These are phyloP conservation scores for Rubia peregrina DNA, from an alignment of 305 asterid species.

Conservation along the genomic window DNA sequence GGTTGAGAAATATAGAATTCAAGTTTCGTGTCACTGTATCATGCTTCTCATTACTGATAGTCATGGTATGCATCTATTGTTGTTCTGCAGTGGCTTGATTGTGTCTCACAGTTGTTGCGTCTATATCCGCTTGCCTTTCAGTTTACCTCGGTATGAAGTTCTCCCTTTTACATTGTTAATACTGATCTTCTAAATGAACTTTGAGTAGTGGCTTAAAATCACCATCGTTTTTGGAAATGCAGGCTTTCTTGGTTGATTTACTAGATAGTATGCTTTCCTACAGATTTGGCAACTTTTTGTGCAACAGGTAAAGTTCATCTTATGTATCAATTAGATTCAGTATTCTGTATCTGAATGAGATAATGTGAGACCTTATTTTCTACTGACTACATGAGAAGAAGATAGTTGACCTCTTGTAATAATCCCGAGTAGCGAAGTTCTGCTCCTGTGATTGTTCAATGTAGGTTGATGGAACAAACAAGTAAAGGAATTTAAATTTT, in stretches of 20 bases:
- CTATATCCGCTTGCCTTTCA: constrained; percentile 94
- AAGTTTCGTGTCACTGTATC: neutral
- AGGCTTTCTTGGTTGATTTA: constrained; percentile 91
- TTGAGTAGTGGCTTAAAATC: constrained; percentile 10
- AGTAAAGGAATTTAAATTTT: neutral
- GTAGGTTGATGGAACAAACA: neutral
- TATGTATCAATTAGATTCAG: neutral
- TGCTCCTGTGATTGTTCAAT: neutral
- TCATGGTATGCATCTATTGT: constrained; percentile 8
- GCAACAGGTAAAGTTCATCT: constrained; percentile 62
- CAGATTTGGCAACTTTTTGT: constrained; percentile 92
- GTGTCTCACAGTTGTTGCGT: constrained; percentile 82
- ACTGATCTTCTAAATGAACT: constrained; percentile 3
- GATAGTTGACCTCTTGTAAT: neutral
- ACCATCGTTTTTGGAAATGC: constrained; percentile 26
- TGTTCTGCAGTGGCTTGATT: constrained; percentile 85
- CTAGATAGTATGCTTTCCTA: constrained; percentile 77
- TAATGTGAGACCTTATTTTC: neutral
- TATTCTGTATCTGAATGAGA: neutral
- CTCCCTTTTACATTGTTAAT: constrained; percentile 16
- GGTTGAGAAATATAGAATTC: neutral
- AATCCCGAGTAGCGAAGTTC: neutral
- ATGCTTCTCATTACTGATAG: constrained; percentile 13
- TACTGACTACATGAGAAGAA: neutral
- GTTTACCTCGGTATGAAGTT: constrained; percentile 79